phyloP scores from a whole-genome alignment of 805 yeast species.

The Aciculoconidium aculeatum region DNA sequence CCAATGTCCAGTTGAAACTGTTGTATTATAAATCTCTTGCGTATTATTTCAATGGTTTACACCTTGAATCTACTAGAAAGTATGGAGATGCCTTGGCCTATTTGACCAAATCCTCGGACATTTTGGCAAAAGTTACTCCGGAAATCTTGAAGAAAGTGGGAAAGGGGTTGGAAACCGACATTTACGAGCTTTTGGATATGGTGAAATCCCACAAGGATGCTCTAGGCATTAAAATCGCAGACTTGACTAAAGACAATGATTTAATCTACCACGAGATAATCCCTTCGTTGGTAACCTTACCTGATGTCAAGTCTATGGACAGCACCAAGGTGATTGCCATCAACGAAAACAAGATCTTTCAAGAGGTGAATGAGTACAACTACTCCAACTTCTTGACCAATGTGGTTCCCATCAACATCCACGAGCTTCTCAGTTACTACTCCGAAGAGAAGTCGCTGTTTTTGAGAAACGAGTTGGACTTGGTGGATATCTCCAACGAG shows the following conservation, averaged over 20 bases:
- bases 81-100: conserved; percentile 75
- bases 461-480: conserved; percentile 68
- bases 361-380: conserved; percentile 32
- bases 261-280: conserved; percentile 76
- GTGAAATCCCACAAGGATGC: conserved; percentile 38
- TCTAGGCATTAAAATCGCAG: conserved; percentile 29
- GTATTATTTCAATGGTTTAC: conserved; percentile 52
- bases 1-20: conserved; percentile 45
- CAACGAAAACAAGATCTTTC: conserved; percentile 39
- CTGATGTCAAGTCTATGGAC: conserved; percentile 63
- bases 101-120: conserved; percentile 44
- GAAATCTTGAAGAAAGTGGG: conserved; percentile 16
- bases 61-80: conserved; percentile 49
- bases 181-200: conserved; percentile 35
- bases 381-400: conserved; percentile 59
- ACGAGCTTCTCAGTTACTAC: conserved; percentile 80
- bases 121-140: conserved; percentile 28
- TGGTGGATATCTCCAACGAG: conserved; percentile 70
- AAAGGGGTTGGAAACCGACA: conserved; percentile 18
- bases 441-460: conserved; percentile 84
- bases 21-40: conserved; percentile 56
- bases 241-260: conserved; percentile 77
- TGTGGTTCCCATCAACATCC: conserved; percentile 81
- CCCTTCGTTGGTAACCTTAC: conserved; percentile 55
- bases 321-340: conserved; percentile 60